Base-by-base conservation (phyloP, 2,329 filamentous ascomycete species). In the Emericellopsis cladophorae region DNA sequence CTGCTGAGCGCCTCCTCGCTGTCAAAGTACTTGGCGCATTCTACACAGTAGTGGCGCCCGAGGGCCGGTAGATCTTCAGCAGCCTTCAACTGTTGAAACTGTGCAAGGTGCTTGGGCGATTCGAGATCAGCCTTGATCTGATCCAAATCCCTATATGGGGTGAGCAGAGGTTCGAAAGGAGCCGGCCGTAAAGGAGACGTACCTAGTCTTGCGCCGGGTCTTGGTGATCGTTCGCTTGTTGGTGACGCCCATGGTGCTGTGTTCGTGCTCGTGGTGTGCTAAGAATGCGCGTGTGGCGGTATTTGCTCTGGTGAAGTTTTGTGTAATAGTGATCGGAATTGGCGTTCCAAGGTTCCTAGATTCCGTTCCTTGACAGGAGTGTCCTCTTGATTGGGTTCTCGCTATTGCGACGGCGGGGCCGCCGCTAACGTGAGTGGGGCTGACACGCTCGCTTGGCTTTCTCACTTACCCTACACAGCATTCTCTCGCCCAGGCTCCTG, bases 1-100 rank as follows among this genome's bases (percentile, higher is more conserved):
- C 76, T 70, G 31, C 72, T 68, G 43, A 94, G 67, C 51, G 85
- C 93, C 51, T 74, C 61, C 49, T 92, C 84, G 39, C 79, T 83
- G 60, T 96, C 90, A 59, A 93, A 96, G 82, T 86, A 96, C 66
- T 94, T 96, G 47, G 92, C 83, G 61, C 92, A 98, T 62, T 95
- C 84, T 14, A 83, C 70, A 61, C 92, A 98, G 62, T 95, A 96
- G 58, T 81, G 81, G 51, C 78, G 72, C 22, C 92, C 92, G 38
- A 95, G 70, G 0, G 80, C 90, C 4, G 92, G 92, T 31, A 95
- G 72, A 54, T 96, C 92, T 57, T 96, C 90, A 18, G 74, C 65
- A 6, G 82, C 77, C 56, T 95, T 93, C 35, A 79, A 76, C 39
- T 79, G 74, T 57, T 88, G 84, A 69, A 81, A 88, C 48, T 85